These are phyloP conservation scores for Hibiscus mutabilis DNA, from an alignment of 345 rosid species.

Conservation along the genomic window DNA sequence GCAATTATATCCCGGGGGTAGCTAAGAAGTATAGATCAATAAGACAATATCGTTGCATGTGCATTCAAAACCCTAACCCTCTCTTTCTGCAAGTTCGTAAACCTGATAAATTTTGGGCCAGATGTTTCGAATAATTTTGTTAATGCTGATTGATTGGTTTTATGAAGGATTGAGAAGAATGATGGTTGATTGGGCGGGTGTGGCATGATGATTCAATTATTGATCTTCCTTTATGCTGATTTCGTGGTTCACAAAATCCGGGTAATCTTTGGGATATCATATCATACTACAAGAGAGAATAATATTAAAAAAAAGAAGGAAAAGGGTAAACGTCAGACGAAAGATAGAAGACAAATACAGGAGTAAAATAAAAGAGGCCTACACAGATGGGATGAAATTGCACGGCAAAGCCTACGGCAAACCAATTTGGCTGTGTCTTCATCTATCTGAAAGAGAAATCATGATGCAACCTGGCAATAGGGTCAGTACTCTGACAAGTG, in stretches of 20 bases:
- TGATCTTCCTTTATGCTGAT: neutral
- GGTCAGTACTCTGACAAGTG: neutral
- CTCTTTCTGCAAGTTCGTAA: neutral
- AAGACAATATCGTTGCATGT: neutral
- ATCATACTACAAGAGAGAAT: neutral
- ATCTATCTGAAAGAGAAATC: neutral
- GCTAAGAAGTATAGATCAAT: neutral
- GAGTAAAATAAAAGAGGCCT: no score
- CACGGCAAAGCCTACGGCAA: neutral
- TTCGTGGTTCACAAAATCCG: neutral
- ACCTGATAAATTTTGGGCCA: neutral
- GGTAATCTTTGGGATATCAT: neutral
- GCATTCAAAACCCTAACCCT: neutral
- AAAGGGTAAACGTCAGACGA: neutral
- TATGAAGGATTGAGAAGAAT: neutral
- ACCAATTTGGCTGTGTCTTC: neutral
- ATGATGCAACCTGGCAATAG: neutral
- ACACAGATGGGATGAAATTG: neutral
- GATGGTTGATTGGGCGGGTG: neutral
- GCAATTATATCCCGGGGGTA: neutral
- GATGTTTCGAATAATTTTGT: neutral
- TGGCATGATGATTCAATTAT: neutral
- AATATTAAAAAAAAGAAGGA: neutral
- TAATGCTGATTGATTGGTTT: neutral
- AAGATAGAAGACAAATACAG: neutral